Conservation (phyloP, 176 grass and related monocot species). For the Thalia dealbata region DNA sequence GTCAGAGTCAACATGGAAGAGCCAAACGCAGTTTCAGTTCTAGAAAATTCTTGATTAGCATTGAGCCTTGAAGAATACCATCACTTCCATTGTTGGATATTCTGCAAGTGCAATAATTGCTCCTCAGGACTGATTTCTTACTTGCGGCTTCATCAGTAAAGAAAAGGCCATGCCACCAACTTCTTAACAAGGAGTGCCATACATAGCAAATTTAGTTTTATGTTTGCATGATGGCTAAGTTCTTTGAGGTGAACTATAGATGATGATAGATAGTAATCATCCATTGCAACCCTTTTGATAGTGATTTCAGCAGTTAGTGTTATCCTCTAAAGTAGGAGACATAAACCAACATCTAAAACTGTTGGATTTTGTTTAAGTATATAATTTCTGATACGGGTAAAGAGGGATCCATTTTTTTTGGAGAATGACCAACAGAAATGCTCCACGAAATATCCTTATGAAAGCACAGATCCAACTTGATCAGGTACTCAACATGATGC, state of each 20-base stretch:
- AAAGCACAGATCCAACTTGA: neutral
- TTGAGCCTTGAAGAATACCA: neutral
- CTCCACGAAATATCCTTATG: neutral
- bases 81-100: neutral
- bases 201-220: neutral
- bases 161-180: neutral
- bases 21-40: too few relatives aligned
- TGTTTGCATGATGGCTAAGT: neutral
- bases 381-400: neutral
- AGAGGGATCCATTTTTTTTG: neutral
- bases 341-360: neutral
- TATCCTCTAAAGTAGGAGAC: neutral
- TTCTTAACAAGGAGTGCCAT: neutral
- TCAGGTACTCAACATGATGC: neutral
- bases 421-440: neutral
- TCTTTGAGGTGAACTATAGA: neutral
- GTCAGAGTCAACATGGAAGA: neutral
- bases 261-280: neutral
- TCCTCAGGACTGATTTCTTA: neutral
- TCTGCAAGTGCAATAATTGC: neutral
- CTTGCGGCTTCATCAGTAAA: neutral
- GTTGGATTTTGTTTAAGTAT: neutral
- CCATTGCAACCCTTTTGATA: neutral
- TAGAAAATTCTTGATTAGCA: too few relatives aligned
- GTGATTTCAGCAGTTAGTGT: neutral